phyloP scores from a whole-genome alignment of 2,329 filamentous ascomycete genomes.

The Aspergillus sojae region DNA sequence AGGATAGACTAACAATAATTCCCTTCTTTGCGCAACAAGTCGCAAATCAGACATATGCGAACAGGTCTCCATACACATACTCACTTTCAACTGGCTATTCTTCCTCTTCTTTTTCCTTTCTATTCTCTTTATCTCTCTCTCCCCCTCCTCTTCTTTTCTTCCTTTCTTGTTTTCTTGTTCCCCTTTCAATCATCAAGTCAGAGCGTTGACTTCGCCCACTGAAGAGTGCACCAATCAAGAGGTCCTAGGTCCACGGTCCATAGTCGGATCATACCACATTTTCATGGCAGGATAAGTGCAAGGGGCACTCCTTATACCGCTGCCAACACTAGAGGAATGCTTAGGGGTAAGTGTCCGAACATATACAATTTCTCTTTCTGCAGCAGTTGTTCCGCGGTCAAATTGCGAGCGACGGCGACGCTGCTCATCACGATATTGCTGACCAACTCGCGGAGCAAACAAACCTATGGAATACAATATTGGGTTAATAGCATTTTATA shows the following conservation, averaged over 20 bases:
- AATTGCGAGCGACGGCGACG: constrained; percentile 76
- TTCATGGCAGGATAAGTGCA: constrained; percentile 29
- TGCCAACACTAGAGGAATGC: constrained; percentile 20
- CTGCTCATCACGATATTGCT: constrained; percentile 74
- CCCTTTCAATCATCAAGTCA: not conserved
- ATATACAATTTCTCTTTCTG: constrained; percentile 62
- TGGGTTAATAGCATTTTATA: not conserved
- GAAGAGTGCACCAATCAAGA: constrained; percentile 15
- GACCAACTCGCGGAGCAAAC: constrained; percentile 76
- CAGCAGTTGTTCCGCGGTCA: constrained; percentile 77
- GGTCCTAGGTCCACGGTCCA: constrained; percentile 24
- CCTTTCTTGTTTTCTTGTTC: not conserved
- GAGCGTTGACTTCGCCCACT: not conserved
- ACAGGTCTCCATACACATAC: constrained; percentile 4
- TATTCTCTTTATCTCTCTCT: not conserved
- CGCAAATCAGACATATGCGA: constrained; percentile 6
- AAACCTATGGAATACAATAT: constrained; percentile 43
- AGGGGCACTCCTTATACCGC: constrained; percentile 25
- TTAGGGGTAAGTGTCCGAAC: constrained; percentile 27
- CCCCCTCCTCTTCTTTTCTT: not conserved
- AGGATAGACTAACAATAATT: not conserved
- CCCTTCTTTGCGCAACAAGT: not conserved
- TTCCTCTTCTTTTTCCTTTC: not conserved
- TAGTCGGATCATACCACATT: constrained; percentile 25
- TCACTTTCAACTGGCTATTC: not conserved